Percentiles rank a stretch among this genome's conserved stretches.
Evolutionary conservation across 108 stramenopile species (phyloP).

Genomic region (Pelagomonas calceolata): DNA sequence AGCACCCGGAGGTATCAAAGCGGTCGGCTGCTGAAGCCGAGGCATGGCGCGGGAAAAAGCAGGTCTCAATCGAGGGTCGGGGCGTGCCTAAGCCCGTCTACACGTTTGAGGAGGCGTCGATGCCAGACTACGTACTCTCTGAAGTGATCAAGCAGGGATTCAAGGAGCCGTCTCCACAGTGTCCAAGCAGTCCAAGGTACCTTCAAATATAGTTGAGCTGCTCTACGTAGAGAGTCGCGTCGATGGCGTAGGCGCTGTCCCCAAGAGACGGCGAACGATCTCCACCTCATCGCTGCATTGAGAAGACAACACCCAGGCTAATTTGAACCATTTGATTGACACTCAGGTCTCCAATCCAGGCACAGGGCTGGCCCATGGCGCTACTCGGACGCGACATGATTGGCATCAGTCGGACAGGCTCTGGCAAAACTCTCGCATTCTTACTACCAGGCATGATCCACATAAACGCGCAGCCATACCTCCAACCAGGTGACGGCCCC

Average conservation of each 20-base stretch:
- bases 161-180: constrained; percentile 83
- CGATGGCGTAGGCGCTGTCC: too few species aligned
- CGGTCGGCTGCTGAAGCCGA: constrained; percentile 53
- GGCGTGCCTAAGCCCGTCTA: constrained; percentile 92
- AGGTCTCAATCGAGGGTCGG: constrained; percentile 65
- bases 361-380: constrained; percentile 99
- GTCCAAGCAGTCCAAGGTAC: too few species aligned
- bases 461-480: constrained; percentile 95
- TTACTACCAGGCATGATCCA: constrained; percentile 96
- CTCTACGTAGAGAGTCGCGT: too few species aligned
- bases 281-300: too few species aligned
- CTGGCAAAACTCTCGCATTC: constrained; percentile 94
- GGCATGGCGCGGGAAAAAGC: constrained; percentile 71
- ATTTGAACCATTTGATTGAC: too few species aligned
- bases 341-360: constrained; percentile 97
- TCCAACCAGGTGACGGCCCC: constrained; percentile 95
- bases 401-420: constrained; percentile 85
- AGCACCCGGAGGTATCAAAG: constrained; percentile 89
- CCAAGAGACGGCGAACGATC: too few species aligned
- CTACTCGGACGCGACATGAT: constrained; percentile 92
- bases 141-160: constrained; percentile 92
- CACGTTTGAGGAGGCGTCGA: constrained; percentile 86
- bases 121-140: constrained; percentile 86
- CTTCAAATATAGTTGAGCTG: too few species aligned
- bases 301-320: too few species aligned